Percentiles rank a stretch among this genome's conserved stretches.
Evolutionary conservation across 495 filamentous ascomycete genomes (phyloP).

Genomic region (Symbiotaphrina buchneri): DNA sequence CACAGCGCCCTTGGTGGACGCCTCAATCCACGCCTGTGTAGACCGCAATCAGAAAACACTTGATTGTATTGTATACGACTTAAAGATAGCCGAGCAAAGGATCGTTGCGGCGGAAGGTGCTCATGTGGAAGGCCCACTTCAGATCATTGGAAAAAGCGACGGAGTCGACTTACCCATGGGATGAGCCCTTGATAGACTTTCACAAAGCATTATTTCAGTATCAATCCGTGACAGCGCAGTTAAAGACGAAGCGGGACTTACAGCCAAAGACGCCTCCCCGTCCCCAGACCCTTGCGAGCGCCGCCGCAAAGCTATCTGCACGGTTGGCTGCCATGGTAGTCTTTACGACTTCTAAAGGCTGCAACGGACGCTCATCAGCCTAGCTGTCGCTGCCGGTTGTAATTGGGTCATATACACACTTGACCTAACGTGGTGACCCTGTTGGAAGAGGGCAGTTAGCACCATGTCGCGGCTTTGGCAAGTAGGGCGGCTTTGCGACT

Average conservation of each 20-base stretch:
- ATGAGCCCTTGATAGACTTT: constrained; percentile 98
- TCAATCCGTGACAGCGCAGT: constrained; percentile 4
- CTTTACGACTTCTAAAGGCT: constrained; percentile 97
- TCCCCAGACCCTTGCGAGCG: constrained; percentile 73
- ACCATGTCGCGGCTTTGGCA: constrained; percentile 3
- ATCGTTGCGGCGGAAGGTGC: too few relatives aligned
- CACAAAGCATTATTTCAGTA: constrained; percentile 5
- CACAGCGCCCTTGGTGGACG: constrained; percentile 96
- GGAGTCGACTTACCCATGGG: constrained; percentile 40
- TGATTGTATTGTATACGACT: constrained; percentile 6
- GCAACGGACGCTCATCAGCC: constrained; percentile 9
- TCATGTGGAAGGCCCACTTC: too few relatives aligned
- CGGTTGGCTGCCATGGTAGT: constrained; percentile 98
- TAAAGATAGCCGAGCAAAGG: too few relatives aligned
- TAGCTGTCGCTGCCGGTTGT: too few relatives aligned
- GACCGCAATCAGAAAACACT: neutral
- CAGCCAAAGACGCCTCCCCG: constrained; percentile 90
- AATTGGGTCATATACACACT: constrained; percentile 19
- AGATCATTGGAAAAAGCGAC: neutral
- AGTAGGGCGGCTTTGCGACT: constrained; percentile 13
- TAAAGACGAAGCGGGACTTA: constrained; percentile 26
- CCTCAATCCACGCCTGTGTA: constrained; percentile 84
- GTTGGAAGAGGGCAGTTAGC: constrained; percentile 4
- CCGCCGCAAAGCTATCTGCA: constrained; percentile 60
- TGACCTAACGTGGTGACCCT: constrained; percentile 76